Percentiles rank a stretch among this genome's conserved stretches.
Evolutionary conservation across 345 rosid species (phyloP).

Genomic region (Murraya paniculata): DNA sequence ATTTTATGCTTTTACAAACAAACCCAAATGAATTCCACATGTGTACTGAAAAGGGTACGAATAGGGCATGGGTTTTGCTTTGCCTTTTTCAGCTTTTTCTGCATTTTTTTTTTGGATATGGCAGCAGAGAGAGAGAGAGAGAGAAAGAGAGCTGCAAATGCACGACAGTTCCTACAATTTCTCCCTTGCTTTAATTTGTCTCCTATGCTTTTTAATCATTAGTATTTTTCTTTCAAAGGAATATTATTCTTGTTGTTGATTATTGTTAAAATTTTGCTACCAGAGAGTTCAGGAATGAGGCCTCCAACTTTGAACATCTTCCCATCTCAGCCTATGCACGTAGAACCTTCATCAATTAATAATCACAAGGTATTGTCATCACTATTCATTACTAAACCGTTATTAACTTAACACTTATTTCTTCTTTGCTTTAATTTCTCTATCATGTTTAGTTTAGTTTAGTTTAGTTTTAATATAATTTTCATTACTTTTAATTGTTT

Average conservation of each 20-base stretch:
- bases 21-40: background rate
- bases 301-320: slow-evolving; percentile 97
- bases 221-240: background rate
- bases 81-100: slow-evolving; percentile 24
- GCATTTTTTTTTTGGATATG: slow-evolving; percentile 23
- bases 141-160: slow-evolving; percentile 24
- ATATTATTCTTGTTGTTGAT: slow-evolving; percentile 3
- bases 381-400: background rate
- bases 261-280: slow-evolving; percentile 21
- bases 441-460: background rate
- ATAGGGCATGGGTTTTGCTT: slow-evolving; percentile 29
- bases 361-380: slow-evolving; percentile 9
- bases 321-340: slow-evolving; percentile 98
- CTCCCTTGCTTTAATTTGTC: slow-evolving; percentile 7
- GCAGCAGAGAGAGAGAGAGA: background rate
- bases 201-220: slow-evolving; percentile 7
- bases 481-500: background rate
- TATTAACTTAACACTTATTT: background rate
- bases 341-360: slow-evolving; percentile 46
- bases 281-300: slow-evolving; percentile 77
- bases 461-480: background rate
- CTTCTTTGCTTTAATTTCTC: background rate
- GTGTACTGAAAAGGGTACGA: slow-evolving; percentile 26
- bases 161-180: slow-evolving; percentile 26
- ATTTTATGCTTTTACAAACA: background rate